Conservation (phyloP, 164 flowering plant species). For the Piper betle region DNA sequence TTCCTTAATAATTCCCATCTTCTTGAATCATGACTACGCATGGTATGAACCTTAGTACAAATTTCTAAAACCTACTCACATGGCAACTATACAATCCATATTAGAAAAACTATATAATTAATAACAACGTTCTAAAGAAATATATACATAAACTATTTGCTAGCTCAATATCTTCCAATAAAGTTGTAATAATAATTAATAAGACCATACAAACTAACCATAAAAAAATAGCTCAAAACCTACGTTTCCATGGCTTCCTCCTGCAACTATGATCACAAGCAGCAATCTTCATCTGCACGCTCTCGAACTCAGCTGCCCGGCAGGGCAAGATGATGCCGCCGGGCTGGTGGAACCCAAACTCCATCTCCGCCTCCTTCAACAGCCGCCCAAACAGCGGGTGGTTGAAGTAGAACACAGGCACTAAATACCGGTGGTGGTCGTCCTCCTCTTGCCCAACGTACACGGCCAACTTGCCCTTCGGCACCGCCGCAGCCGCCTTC, state of each 20-base stretch:
- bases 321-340: slow-evolving; percentile 85
- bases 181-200: no score
- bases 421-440: slow-evolving; percentile 45
- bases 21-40: no score
- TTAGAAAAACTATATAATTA: no score
- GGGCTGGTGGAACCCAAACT: slow-evolving; percentile 55
- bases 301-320: slow-evolving; percentile 55
- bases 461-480: slow-evolving; percentile 79
- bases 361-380: slow-evolving; percentile 59
- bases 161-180: no score
- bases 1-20: no score
- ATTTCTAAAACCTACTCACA: no score
- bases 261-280: slow-evolving; percentile 5
- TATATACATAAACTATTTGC: no score
- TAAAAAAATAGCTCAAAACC: no score
- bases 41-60: no score
- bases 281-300: slow-evolving; percentile 50
- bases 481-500: slow-evolving; percentile 19
- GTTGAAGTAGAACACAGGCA: slow-evolving; percentile 77
- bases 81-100: no score
- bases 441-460: slow-evolving; percentile 67
- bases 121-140: no score
- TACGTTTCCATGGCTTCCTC: background rate
- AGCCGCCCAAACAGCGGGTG: slow-evolving; percentile 74
- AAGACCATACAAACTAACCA: no score